A percentile compares a stretch with the other conserved stretches of the same genome.
These are phyloP conservation scores for Ascosphaera aggregata DNA, from an alignment of 2,329 filamentous ascomycete species.

Conservation along the genomic window DNA sequence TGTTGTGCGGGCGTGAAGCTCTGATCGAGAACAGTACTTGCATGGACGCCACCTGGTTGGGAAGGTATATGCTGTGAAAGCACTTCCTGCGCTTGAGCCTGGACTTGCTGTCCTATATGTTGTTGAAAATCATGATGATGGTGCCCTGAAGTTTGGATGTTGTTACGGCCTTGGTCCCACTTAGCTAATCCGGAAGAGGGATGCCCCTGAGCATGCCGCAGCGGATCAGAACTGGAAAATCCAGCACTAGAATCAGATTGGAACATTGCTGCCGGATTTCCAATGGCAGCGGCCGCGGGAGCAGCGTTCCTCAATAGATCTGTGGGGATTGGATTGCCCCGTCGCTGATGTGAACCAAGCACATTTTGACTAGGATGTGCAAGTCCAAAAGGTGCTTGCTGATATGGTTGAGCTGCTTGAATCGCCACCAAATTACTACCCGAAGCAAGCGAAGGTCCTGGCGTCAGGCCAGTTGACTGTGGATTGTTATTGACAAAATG, in stretches of 20 bases:
- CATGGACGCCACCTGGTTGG: background rate
- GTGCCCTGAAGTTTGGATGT: slow-evolving; percentile 3
- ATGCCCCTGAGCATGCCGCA: background rate
- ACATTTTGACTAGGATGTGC: too few species aligned
- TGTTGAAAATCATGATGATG: background rate
- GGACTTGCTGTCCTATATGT: background rate
- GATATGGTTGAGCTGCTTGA: background rate
- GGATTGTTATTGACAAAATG: slow-evolving; percentile 9
- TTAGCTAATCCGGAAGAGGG: background rate
- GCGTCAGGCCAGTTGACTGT: background rate
- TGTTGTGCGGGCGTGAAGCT: background rate
- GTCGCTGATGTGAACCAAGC: background rate
- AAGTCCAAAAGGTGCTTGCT: background rate
- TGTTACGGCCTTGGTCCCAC: background rate
- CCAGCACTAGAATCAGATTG: background rate
- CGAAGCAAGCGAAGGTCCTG: background rate
- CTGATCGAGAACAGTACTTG: background rate
- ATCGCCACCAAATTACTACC: background rate
- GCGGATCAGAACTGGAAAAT: background rate
- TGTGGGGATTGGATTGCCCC: background rate
- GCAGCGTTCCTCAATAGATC: background rate
- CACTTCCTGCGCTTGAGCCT: background rate
- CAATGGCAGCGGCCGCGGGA: background rate
- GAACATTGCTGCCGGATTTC: background rate
- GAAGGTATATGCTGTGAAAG: background rate